Evolutionary conservation across 768 basidiomycete genomes (phyloP).

Genomic region (Albatrellus ellisii): DNA sequence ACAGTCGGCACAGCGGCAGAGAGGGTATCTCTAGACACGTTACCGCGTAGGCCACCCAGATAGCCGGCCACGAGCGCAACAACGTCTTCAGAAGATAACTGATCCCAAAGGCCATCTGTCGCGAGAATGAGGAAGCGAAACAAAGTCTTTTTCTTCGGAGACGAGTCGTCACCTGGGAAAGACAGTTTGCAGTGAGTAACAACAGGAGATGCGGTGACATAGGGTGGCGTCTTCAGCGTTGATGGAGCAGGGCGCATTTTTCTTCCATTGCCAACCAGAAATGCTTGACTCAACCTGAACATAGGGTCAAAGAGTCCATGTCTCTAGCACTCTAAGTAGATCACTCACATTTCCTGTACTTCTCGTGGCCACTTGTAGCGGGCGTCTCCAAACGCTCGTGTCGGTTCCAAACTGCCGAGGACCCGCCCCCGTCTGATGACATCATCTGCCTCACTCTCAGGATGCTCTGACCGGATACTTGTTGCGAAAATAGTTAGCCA

Average conservation of each 20-base stretch:
- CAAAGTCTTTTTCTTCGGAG: conserved; percentile 20
- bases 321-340: not conserved
- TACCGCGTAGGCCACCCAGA: conserved; percentile 57
- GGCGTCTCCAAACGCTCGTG: conserved; percentile 80
- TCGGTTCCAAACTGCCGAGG: conserved; percentile 79
- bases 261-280: conserved; percentile 48
- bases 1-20: conserved; percentile 41
- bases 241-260: conserved; percentile 46
- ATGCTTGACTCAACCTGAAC: conserved; percentile 45
- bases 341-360: conserved; percentile 54
- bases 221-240: conserved; percentile 79
- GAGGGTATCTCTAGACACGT: conserved; percentile 44
- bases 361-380: conserved; percentile 78
- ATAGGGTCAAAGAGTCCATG: not conserved
- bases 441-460: conserved; percentile 51
- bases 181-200: conserved; percentile 64
- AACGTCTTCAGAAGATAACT: conserved; percentile 62
- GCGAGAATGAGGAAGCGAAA: conserved; percentile 79
- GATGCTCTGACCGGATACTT: conserved; percentile 77
- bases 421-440: conserved; percentile 76
- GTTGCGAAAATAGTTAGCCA: too few species aligned
- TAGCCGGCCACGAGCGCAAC: conserved; percentile 80
- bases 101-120: conserved; percentile 58
- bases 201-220: conserved; percentile 76
- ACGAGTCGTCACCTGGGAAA: conserved; percentile 21